phyloP scores from a whole-genome alignment of 2,329 filamentous ascomycete genomes.

The Epichloe gansuensis region DNA sequence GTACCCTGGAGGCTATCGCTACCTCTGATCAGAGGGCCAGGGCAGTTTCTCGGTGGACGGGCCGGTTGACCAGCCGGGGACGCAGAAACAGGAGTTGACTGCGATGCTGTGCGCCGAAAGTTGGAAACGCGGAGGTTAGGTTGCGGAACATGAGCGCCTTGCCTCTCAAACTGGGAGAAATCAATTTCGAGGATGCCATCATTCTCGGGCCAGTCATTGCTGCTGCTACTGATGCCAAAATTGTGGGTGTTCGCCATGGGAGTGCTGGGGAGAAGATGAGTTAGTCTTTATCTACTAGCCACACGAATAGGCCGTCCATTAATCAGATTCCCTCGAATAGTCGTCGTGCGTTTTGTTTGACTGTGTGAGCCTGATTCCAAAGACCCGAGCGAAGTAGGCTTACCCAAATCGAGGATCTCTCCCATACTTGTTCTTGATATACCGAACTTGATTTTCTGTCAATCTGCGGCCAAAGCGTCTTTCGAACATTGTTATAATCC shows the following conservation, averaged over 20 bases:
- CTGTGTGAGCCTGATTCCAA: too few species aligned
- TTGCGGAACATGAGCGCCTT: neutral
- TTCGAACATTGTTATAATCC: slow-evolving; percentile 17
- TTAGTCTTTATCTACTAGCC: neutral
- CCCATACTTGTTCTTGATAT: slow-evolving; percentile 28
- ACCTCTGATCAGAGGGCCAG: neutral
- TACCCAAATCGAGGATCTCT: slow-evolving; percentile 26
- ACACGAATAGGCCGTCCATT: too few species aligned
- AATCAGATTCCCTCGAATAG: too few species aligned
- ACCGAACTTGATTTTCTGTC: slow-evolving; percentile 24
- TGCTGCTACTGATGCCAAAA: neutral
- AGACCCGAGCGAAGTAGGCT: slow-evolving; percentile 4
- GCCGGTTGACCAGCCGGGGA: neutral
- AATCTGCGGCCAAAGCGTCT: slow-evolving; percentile 17
- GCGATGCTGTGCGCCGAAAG: neutral
- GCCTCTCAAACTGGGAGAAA: neutral
- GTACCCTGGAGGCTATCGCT: too few species aligned
- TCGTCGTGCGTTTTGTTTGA: neutral
- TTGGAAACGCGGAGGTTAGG: neutral
- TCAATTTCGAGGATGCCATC: slow-evolving; percentile 4
- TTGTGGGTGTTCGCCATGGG: slow-evolving; percentile 2
- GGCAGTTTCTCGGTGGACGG: neutral
- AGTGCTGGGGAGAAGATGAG: neutral
- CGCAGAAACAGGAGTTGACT: neutral
- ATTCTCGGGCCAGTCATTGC: neutral